Evolutionary conservation across 202 grass and related monocot genomes (phyloP).

Genomic region (Carex arenaria): DNA sequence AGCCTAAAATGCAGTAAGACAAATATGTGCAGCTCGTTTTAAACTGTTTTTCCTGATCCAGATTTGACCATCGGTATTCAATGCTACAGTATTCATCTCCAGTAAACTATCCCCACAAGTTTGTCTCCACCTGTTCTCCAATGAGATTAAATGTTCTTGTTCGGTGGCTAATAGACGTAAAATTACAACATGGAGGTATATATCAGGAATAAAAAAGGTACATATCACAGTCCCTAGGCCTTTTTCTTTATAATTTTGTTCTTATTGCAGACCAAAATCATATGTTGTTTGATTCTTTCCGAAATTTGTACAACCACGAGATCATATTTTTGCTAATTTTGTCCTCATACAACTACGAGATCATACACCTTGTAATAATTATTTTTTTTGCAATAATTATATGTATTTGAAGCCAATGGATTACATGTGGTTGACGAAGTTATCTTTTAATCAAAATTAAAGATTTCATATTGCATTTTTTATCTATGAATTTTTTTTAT

Average conservation of each 20-base stretch:
- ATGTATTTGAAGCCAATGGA: not conserved
- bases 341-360: no score
- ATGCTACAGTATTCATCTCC: not conserved
- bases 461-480: no score
- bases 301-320: no score
- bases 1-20: not conserved
- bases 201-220: not conserved
- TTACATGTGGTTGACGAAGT: no score
- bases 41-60: constrained; percentile 2
- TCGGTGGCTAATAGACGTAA: not conserved
- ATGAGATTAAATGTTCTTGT: not conserved
- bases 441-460: no score
- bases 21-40: not conserved
- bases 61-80: not conserved
- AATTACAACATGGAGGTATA: not conserved
- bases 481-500: not conserved
- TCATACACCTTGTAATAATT: not conserved
- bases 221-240: not conserved
- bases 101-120: not conserved
- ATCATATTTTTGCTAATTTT: not conserved
- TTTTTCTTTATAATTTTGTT: not conserved
- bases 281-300: no score
- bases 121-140: not conserved
- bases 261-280: not conserved
- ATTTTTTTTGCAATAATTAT: not conserved